These are phyloP conservation scores for Tetragonia tetragonoides DNA, from an alignment of 148 eudicot genomes.

Conservation along the genomic window DNA sequence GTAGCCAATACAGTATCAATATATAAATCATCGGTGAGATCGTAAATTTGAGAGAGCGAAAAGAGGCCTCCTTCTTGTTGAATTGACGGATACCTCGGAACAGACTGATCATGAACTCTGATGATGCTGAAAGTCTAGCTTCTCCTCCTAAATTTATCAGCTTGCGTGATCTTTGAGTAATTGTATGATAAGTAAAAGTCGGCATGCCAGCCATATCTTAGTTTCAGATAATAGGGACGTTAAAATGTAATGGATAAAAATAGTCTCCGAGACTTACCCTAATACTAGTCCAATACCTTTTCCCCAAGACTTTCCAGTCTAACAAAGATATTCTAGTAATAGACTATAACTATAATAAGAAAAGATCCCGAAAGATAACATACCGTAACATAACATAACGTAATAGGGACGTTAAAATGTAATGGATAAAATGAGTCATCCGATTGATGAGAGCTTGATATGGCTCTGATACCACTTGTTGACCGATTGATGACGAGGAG, in stretches of 20 bases:
- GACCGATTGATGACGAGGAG: too few species aligned
- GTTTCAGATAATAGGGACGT: constrained; percentile 7
- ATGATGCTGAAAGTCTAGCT: constrained; percentile 1
- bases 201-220: constrained; percentile 17
- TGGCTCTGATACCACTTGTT: too few species aligned
- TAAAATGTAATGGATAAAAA: constrained; percentile 20
- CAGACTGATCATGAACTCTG: not conserved
- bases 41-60: constrained; percentile 2
- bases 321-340: too few species aligned
- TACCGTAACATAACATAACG: too few species aligned
- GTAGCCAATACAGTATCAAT: not conserved
- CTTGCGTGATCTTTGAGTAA: constrained; percentile 16
- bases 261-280: too few species aligned
- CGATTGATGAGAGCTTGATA: too few species aligned
- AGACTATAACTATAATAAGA: too few species aligned
- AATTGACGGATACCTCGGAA: constrained; percentile 18
- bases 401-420: too few species aligned
- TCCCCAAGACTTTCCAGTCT: too few species aligned
- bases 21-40: constrained; percentile 17
- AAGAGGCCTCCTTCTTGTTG: constrained; percentile 15
- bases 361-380: too few species aligned
- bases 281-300: too few species aligned
- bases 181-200: constrained; percentile 23
- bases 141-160: constrained; percentile 20
- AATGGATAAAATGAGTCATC: too few species aligned